Base-by-base conservation (phyloP, 2,329 filamentous ascomycete genomes). In the Stemphylium lycopersici region DNA sequence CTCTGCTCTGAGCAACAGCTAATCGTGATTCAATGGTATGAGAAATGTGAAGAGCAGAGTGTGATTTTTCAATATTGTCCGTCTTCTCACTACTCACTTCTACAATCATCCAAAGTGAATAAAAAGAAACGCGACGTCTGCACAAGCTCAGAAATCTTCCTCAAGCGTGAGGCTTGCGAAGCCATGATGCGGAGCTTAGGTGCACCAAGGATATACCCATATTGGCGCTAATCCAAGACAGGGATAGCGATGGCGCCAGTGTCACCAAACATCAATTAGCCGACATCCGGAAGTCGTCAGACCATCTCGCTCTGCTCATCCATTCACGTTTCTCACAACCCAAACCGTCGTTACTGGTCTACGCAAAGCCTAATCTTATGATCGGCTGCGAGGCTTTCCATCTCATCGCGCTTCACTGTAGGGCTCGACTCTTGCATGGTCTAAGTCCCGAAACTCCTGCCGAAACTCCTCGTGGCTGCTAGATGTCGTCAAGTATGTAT, bases 91-190 rank as follows among this genome's bases (percentile, higher is more conserved):
- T 15, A 8, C 4, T 16, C n/a, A 16, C 8, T 0, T 12, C 2
- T 38, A 11, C 20, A 33, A 24, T 36, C n/a, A 18, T 42, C 11
- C 3, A 8, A 37, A 8, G 36, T 8, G 8, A 38, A 33, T 40
- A 34, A 12, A 6, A n/a, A 18, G 20, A 12, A 7, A 3, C 5
- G 5, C 22, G 46, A 56, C 18, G 56, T 59, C 50, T 46, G 46
- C 47, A 54, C 52, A 62, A 61, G 58, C 61, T 55, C 49, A 59
- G 34, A 33, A 56, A 55, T 52, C 45, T 42, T 55, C 50, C 52
- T 59, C 58, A 45, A 45, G 31, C 40, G 40, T 33, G 34, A 59
- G 55, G 50, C 55, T 57, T 59, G 56, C 53, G 37, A 44, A 26
- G 41, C 43, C 13, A 38, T 43, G 48, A 40, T 48, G 34, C 39